Percentiles rank a stretch among this genome's conserved stretches.
phyloP scores from a whole-genome alignment of 345 rosid species.

The Arabidopsis suecica region DNA sequence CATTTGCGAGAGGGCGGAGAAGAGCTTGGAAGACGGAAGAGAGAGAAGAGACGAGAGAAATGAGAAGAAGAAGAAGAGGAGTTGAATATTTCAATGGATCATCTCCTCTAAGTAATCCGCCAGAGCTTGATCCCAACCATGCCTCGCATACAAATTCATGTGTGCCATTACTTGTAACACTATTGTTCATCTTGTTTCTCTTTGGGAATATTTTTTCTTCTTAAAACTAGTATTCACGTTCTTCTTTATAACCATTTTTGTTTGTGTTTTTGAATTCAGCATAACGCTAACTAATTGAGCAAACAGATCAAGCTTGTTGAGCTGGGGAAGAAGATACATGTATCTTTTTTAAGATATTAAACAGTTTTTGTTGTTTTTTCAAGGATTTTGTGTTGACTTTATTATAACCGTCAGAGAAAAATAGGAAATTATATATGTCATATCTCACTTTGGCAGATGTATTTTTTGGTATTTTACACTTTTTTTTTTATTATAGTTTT shows the following conservation, averaged over 20 bases:
- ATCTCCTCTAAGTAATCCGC: constrained; percentile 11
- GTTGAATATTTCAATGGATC: constrained; percentile 24
- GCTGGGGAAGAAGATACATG: constrained; percentile 14
- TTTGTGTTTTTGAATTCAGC: not conserved
- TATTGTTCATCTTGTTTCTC: constrained; percentile 4
- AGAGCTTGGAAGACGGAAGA: constrained; percentile 39
- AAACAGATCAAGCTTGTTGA: constrained; percentile 15
- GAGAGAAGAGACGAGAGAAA: constrained; percentile 40
- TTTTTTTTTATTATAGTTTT: too few relatives aligned
- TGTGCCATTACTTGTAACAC: constrained; percentile 10
- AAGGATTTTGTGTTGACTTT: constrained; percentile 7
- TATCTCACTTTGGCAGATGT: not conserved
- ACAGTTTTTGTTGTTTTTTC: constrained; percentile 17
- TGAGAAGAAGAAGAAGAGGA: constrained; percentile 39
- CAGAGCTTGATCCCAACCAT: constrained; percentile 31
- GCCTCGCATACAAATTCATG: constrained; percentile 19
- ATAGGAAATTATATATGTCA: too few relatives aligned
- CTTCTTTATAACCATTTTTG: not conserved
- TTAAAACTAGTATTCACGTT: not conserved
- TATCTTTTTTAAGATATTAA: constrained; percentile 32
- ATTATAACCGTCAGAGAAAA: not conserved
- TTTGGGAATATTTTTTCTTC: not conserved
- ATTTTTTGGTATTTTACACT: not conserved
- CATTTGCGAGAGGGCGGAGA: constrained; percentile 45
- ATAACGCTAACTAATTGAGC: constrained; percentile 4